Evolutionary conservation across 2,329 filamentous ascomycete genomes (phyloP), one percentile per base, ranked within the genome.

Genomic region (Cordyceps cateniannulata): DNA sequence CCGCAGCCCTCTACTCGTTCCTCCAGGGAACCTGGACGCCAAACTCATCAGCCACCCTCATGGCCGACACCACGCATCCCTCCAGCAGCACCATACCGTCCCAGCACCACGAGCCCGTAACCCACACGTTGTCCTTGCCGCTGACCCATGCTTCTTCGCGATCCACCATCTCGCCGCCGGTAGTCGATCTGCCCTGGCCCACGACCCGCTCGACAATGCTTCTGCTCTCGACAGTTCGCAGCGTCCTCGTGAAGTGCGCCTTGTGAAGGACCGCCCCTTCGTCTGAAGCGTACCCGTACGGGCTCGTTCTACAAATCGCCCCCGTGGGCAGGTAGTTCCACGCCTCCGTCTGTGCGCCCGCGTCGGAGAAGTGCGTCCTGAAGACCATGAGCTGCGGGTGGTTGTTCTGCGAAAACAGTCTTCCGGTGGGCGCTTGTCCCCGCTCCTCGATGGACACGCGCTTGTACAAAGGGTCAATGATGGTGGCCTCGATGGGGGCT

Each of bases 11-110:
- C 0, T 27, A 49, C 25, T 22, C 55, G 5, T 35, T n/a, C 40
- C 48, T 45, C 75, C 70, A 78, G 0, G 76, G 76, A 22, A 77
- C 66, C 6, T 71, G 65, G 5, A 85, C 78, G 7, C 72, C 80
- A 65, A 86, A 77, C 14, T 76, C 77, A n/a, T 71, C 65, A 0
- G 82, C 84, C 49, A 86, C 74, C 38, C 77, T 74, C 76, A 82
- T 81, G 1, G 84, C 82, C 8, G 83, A 85, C 2, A 83, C 75
- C 3, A 86, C 73, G 60, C 84, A 87, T 1, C 84, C 84, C 67
- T 86, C 84, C 3, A 86, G 69, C 18, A 86, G 65, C 1, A 86
- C 82, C 82, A 86, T 83, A 3, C 84, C 84, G 68, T 86, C 84
- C 83, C 83, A 86, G 65, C 83, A 86, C 84, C 83, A 86, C 0